Conservation (phyloP, 1,139 yeast genomes). For the Scheffersomyces segobiensis region DNA sequence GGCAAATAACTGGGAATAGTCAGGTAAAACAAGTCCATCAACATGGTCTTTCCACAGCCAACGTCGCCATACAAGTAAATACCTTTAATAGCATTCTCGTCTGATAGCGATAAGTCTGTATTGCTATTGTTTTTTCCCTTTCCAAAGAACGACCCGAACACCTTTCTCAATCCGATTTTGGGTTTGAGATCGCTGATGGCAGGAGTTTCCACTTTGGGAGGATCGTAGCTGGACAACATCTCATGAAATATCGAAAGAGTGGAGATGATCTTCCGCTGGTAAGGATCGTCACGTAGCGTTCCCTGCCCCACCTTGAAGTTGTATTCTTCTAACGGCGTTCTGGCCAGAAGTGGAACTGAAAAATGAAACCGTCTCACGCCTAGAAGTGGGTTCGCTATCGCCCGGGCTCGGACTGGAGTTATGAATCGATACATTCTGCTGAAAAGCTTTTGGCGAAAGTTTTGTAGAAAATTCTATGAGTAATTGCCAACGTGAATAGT, state of each 20-base stretch:
- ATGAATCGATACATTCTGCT: not conserved
- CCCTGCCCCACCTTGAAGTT: slow-evolving; percentile 54
- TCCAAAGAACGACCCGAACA: slow-evolving; percentile 37
- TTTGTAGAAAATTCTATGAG: not conserved
- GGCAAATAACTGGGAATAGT: slow-evolving; percentile 78
- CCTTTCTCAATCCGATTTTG: slow-evolving; percentile 41
- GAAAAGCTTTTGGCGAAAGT: not conserved
- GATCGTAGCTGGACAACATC: slow-evolving; percentile 47
- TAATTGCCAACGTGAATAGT: not conserved
- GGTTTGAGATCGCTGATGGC: slow-evolving; percentile 48
- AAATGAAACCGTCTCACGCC: not conserved
- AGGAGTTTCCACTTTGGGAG: slow-evolving; percentile 57
- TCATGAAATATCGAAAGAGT: slow-evolving; percentile 55
- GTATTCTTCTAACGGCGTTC: slow-evolving; percentile 59
- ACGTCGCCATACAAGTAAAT: slow-evolving; percentile 95
- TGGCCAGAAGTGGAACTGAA: not conserved
- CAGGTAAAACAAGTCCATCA: slow-evolving; percentile 90
- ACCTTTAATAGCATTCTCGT: slow-evolving; percentile 57
- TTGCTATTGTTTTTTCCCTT: slow-evolving; percentile 15
- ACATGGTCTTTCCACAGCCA: slow-evolving; percentile 98
- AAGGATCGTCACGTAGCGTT: slow-evolving; percentile 60
- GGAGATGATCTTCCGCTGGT: slow-evolving; percentile 63
- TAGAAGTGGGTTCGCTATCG: not conserved
- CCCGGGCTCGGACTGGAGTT: not conserved
- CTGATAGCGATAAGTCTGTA: slow-evolving; percentile 9